Evolutionary conservation across 805 yeast genomes (phyloP), one percentile per base, ranked within the genome.

Genomic region (Lipomyces yamanashiensis): DNA sequence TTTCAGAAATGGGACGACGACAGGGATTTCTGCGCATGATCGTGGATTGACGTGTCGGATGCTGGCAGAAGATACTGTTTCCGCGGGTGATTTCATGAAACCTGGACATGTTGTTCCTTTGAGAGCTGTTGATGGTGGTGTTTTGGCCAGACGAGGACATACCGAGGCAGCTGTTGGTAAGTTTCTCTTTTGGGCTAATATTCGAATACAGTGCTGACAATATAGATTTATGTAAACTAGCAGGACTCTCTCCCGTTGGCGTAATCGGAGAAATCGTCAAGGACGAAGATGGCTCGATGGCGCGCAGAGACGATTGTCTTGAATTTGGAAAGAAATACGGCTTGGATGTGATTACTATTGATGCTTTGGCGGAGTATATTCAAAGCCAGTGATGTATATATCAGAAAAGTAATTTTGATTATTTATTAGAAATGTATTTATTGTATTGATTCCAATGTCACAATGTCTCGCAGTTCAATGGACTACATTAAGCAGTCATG

Each of bases 91-190:
- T 63, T 90, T 95, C 74, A 79, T 90, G 74, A 85, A 89, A 71
- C 99, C 99, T 0, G 99, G 99, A 17, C 99, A 95, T 74, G 80
- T 95, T 37, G 85, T 93, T 68, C 99, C 99, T 2, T 81, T 95
- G 71, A 83, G 98, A 71, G 98, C 98, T 2, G 89, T 82, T 21
- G 89, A 89, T 28, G 96, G 97, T 0, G 87, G 96, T 58, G 85
- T 95, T 62, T 79, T 86, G 61, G 78, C 79, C 55, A 88, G 99
- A 80, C 81, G 89, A 62, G 99, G 99, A 15, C 99, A 95, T 75
- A 95, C 99, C 10, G 99, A 95, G 78, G 98, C 99, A 17, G 92
- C 91, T 34, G 96, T 95, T 36, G 64, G 65, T 61, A 28, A 12
- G 67, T 54, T n/a, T n/a, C n/a, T n/a, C n/a, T n/a, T n/a, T n/a